phyloP scores from a whole-genome alignment of 1,139 yeast species.

The Blastobotrys ciferrii region DNA sequence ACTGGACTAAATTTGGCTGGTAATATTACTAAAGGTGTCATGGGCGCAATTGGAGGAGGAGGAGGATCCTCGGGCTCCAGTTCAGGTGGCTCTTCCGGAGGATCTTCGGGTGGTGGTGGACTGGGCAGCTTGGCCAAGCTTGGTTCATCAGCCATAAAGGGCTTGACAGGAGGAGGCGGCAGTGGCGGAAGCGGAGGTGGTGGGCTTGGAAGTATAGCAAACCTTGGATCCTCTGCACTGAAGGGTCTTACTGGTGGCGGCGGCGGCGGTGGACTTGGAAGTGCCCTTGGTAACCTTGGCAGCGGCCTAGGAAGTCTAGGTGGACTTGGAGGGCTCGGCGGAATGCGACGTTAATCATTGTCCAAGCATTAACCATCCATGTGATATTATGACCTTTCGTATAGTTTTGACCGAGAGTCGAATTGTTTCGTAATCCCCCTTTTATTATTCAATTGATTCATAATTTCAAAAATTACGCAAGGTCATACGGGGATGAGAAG shows the following conservation, averaged over 20 bases:
- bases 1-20: not conserved
- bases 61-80: not conserved
- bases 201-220: slow-evolving; percentile 1
- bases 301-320: not conserved
- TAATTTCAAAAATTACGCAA: too few species aligned
- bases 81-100: not conserved
- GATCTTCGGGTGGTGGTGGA: slow-evolving; percentile 1
- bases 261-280: not conserved
- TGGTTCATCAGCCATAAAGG: not conserved
- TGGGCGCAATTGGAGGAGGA: not conserved
- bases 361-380: too few species aligned
- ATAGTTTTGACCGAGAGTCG: too few species aligned
- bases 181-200: not conserved
- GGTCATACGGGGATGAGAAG: too few species aligned
- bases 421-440: too few species aligned
- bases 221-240: not conserved
- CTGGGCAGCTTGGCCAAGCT: not conserved
- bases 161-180: not conserved
- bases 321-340: not conserved
- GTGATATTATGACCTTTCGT: too few species aligned
- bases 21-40: not conserved
- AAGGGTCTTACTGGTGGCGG: not conserved
- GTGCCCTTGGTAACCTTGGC: too few species aligned
- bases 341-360: too few species aligned
- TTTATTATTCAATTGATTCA: too few species aligned